phyloP scores from a whole-genome alignment of 192 early-diverging fungal species.

The Coemansia sp. region DNA sequence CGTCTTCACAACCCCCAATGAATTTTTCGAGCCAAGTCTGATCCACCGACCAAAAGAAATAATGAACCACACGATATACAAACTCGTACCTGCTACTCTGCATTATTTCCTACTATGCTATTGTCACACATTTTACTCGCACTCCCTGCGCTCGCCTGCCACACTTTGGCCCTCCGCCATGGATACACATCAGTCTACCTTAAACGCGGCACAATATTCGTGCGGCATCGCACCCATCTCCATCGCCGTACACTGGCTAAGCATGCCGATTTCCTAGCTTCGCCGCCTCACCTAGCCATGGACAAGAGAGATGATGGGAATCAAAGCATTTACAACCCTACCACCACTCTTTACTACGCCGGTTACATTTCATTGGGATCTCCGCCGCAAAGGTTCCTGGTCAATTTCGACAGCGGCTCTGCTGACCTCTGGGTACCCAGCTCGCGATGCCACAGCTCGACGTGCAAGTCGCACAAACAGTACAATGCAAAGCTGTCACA shows the following conservation, averaged over 20 bases:
- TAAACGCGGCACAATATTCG: conserved; percentile 45
- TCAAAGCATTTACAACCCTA: conserved; percentile 30
- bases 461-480: conserved; percentile 30
- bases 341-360: conserved; percentile 61
- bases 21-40: not conserved
- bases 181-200: conserved; percentile 44
- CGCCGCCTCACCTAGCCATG: not conserved
- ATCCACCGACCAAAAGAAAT: not conserved
- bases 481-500: conserved; percentile 21
- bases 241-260: conserved; percentile 31
- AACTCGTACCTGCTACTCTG: not conserved
- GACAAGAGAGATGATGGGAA: conserved; percentile 1
- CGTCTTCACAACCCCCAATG: too few species aligned
- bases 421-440: conserved; percentile 76
- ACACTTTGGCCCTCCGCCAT: conserved; percentile 7
- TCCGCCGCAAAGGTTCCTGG: conserved; percentile 68
- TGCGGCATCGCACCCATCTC: conserved; percentile 33
- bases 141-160: conserved; percentile 9
- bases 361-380: conserved; percentile 68
- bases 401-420: conserved; percentile 73
- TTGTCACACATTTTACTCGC: not conserved
- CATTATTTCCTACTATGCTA: conserved; percentile 1
- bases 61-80: not conserved
- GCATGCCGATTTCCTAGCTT: conserved; percentile 31
- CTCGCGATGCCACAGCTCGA: conserved; percentile 30